Percentiles rank a stretch among this genome's conserved stretches.
Conservation (phyloP, 176 grass and related monocot species). For the Ensete glaucum region DNA sequence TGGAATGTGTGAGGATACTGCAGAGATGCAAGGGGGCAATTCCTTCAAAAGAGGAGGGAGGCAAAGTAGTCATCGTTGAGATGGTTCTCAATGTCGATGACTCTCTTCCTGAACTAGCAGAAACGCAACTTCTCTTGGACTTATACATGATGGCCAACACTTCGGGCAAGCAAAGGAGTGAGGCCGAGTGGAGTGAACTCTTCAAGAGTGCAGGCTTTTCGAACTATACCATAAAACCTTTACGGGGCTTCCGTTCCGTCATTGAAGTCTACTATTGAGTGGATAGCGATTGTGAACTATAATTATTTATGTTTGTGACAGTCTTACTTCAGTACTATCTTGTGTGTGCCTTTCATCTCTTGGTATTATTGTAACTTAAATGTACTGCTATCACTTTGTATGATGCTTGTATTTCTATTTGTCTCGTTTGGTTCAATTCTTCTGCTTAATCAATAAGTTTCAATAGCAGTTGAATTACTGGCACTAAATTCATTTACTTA, state of each 20-base stretch:
- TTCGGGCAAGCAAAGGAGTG: slow-evolving; percentile 34
- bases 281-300: too few species aligned
- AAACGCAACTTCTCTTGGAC: slow-evolving; percentile 44
- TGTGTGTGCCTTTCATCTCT: too few species aligned
- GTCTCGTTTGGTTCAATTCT: too few species aligned
- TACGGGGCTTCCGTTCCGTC: slow-evolving; percentile 35
- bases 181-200: slow-evolving; percentile 37
- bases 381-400: too few species aligned
- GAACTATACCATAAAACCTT: slow-evolving; percentile 34
- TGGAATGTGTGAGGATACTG: slow-evolving; percentile 49
- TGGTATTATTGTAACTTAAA: too few species aligned
- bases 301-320: too few species aligned
- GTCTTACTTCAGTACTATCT: too few species aligned
- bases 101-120: slow-evolving; percentile 1
- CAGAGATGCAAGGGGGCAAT: slow-evolving; percentile 47
- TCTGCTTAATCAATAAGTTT: too few species aligned
- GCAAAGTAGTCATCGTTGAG: slow-evolving; percentile 60
- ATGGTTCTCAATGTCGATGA: slow-evolving; percentile 30
- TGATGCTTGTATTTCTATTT: too few species aligned
- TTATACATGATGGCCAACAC: slow-evolving; percentile 34
- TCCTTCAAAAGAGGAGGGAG: slow-evolving; percentile 22
- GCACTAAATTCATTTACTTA: too few species aligned
- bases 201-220: slow-evolving; percentile 42
- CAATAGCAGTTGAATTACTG: too few species aligned
- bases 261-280: slow-evolving; percentile 36